These are phyloP conservation scores for Barnettozyma siamensis DNA, from an alignment of 805 yeast genomes.

Conservation along the genomic window DNA sequence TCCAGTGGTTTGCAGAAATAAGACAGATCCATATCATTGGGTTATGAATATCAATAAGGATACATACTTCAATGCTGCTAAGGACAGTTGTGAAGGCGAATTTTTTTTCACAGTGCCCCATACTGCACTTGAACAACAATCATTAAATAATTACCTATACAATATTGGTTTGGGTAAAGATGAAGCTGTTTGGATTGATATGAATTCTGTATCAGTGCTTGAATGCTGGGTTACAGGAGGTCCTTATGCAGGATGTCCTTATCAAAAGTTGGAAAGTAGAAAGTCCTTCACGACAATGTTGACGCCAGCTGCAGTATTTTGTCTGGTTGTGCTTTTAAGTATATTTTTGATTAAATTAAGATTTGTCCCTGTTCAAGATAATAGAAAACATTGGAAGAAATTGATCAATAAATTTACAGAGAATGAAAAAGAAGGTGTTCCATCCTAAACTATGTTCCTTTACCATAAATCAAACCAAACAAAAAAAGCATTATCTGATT, in stretches of 20 bases:
- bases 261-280: constrained; percentile 47
- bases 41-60: constrained; percentile 27
- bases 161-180: constrained; percentile 18
- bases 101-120: constrained; percentile 42
- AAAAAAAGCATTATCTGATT: constrained; percentile 18
- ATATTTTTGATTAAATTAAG: constrained; percentile 52
- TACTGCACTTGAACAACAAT: constrained; percentile 41
- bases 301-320: constrained; percentile 60
- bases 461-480: no score
- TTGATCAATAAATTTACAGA: constrained; percentile 49
- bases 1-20: constrained; percentile 49
- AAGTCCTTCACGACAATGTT: constrained; percentile 57
- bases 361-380: constrained; percentile 63
- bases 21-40: constrained; percentile 39
- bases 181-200: constrained; percentile 64
- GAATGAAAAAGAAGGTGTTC: constrained; percentile 81
- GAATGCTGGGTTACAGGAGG: constrained; percentile 89
- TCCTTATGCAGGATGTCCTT: constrained; percentile 72
- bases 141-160: constrained; percentile 20
- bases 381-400: constrained; percentile 60
- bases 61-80: constrained; percentile 39
- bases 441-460: constrained; percentile 44
- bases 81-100: constrained; percentile 22
- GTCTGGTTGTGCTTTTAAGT: constrained; percentile 44
- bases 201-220: constrained; percentile 67